Conservation (phyloP, 768 basidiomycete genomes). For the Scleroderma bovista region DNA sequence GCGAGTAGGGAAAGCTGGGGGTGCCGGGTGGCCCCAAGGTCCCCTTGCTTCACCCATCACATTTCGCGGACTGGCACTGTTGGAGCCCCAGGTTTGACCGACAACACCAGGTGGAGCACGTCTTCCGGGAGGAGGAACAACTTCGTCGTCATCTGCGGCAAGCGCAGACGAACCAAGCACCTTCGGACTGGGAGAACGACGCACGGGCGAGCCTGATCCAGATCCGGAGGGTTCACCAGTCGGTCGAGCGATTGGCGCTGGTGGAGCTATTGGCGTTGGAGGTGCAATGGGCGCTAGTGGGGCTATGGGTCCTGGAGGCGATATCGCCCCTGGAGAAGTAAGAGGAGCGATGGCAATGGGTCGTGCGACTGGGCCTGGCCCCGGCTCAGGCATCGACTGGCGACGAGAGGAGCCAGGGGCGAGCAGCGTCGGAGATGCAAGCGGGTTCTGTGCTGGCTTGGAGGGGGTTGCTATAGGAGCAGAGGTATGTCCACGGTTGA, state of each 20-base stretch:
- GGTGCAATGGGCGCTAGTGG: constrained; percentile 64
- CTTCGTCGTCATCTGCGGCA: constrained; percentile 76
- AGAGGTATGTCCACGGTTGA: constrained; percentile 37
- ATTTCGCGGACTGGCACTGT: constrained; percentile 40
- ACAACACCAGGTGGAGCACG: constrained; percentile 36
- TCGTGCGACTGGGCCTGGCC: constrained; percentile 57
- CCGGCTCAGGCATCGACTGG: constrained; percentile 37
- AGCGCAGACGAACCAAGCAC: constrained; percentile 74
- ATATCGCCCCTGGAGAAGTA: constrained; percentile 28
- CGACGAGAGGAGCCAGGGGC: constrained; percentile 47
- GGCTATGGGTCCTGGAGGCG: constrained; percentile 62
- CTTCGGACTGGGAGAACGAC: constrained; percentile 53
- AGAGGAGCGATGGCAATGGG: constrained; percentile 36
- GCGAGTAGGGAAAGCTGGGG: constrained; percentile 31
- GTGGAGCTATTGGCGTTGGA: constrained; percentile 62
- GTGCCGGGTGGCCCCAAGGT: constrained; percentile 41
- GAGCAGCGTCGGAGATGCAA: constrained; percentile 35
- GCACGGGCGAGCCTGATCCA: constrained; percentile 54
- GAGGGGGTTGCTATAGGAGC: constrained; percentile 56
- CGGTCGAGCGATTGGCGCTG: constrained; percentile 55
- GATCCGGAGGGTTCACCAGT: constrained; percentile 42
- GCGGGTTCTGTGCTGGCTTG: constrained; percentile 29
- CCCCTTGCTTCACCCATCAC: constrained; percentile 35
- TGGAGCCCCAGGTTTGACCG: constrained; percentile 43
- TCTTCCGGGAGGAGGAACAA: constrained; percentile 49